phyloP scores from a whole-genome alignment of 2,329 filamentous ascomycete species.

The Phyllosticta paracitricarpa region DNA sequence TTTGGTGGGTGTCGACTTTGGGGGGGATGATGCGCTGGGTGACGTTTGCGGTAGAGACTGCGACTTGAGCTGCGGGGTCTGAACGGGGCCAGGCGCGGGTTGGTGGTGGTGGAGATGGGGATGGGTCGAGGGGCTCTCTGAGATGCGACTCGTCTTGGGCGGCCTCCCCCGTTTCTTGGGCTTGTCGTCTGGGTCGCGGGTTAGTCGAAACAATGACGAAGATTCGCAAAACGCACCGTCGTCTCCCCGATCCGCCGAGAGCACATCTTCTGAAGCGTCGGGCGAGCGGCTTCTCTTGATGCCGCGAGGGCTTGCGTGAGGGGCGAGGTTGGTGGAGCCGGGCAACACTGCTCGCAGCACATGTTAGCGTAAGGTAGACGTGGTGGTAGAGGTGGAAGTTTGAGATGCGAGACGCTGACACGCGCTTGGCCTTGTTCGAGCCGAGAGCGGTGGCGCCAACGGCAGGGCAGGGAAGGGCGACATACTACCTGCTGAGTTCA shows the following conservation, averaged over 20 bases:
- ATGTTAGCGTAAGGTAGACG: neutral
- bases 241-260: slow-evolving; percentile 22
- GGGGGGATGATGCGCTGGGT: slow-evolving; percentile 52
- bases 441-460: neutral
- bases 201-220: neutral
- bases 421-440: slow-evolving; percentile 7
- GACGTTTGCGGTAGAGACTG: slow-evolving; percentile 40
- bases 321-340: slow-evolving; percentile 21
- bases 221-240: slow-evolving; percentile 17
- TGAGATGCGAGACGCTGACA: neutral
- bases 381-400: neutral
- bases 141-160: slow-evolving; percentile 48
- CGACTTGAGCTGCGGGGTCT: slow-evolving; percentile 46
- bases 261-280: slow-evolving; percentile 25
- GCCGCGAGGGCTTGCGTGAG: slow-evolving; percentile 25
- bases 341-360: slow-evolving; percentile 19
- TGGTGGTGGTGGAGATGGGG: slow-evolving; percentile 45
- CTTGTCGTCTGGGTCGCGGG: slow-evolving; percentile 21
- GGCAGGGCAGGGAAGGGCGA: neutral
- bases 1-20: slow-evolving; percentile 73
- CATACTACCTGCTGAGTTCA: slow-evolving; percentile 28
- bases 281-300: slow-evolving; percentile 33
- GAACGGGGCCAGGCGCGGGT: slow-evolving; percentile 32
- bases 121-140: slow-evolving; percentile 48
- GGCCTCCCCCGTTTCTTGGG: slow-evolving; percentile 42